Conservation (phyloP, 2,329 filamentous ascomycete species). For the Neoscytalidium dimidiatum region DNA sequence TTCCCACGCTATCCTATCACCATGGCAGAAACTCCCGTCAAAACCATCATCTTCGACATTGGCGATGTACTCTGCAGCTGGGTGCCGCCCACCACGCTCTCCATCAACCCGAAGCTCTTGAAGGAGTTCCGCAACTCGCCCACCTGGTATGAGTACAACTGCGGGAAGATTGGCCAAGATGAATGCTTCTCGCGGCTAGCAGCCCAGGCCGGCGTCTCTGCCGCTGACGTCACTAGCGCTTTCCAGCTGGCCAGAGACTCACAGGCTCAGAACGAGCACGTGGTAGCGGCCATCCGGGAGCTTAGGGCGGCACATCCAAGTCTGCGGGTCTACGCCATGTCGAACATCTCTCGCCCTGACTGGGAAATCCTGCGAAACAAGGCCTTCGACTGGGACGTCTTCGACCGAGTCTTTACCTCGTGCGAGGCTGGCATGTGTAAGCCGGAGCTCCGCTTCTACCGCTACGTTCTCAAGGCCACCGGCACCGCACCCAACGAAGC, state of each 20-base stretch:
- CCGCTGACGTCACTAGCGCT: slow-evolving; percentile 28
- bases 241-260: slow-evolving; percentile 33
- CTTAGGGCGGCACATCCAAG: slow-evolving; percentile 22
- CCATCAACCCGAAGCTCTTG: slow-evolving; percentile 26
- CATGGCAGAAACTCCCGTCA: neutral
- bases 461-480: slow-evolving; percentile 31
- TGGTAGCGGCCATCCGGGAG: slow-evolving; percentile 27
- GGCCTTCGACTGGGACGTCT: slow-evolving; percentile 34
- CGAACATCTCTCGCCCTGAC: slow-evolving; percentile 34
- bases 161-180: slow-evolving; percentile 28
- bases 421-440: slow-evolving; percentile 37
- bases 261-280: slow-evolving; percentile 26
- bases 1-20: neutral
- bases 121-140: slow-evolving; percentile 29
- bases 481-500: slow-evolving; percentile 21
- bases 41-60: slow-evolving; percentile 36
- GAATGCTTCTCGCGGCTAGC: slow-evolving; percentile 23
- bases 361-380: slow-evolving; percentile 27
- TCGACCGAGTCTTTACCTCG: slow-evolving; percentile 39
- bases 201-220: slow-evolving; percentile 27
- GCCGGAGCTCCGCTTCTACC: slow-evolving; percentile 37
- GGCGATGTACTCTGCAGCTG: slow-evolving; percentile 40
- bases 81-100: slow-evolving; percentile 29
- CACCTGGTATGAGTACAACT: slow-evolving; percentile 33
- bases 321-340: slow-evolving; percentile 35